Percentiles rank a stretch among this genome's conserved stretches.
Conservation (phyloP, 768 basidiomycete genomes). For the Tulasnella calospora region DNA sequence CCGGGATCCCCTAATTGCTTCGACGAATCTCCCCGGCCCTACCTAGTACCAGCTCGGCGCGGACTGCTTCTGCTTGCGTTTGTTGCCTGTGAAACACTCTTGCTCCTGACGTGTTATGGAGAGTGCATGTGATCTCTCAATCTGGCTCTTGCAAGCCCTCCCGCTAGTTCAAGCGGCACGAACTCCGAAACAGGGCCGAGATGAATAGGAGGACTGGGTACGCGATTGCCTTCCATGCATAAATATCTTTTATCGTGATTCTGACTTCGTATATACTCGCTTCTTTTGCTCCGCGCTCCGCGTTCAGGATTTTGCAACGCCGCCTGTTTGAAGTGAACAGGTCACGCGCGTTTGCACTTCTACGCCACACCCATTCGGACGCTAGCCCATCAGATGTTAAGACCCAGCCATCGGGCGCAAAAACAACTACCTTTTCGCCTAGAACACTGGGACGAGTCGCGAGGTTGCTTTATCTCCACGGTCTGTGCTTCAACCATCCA, state of each 20-base stretch:
- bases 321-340: background rate
- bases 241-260: too few relatives aligned
- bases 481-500: background rate
- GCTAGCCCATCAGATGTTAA: too few relatives aligned
- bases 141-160: background rate
- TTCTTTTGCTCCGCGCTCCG: too few relatives aligned
- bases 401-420: too few relatives aligned
- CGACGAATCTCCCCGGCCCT: too few relatives aligned
- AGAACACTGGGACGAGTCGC: background rate
- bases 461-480: background rate
- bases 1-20: background rate
- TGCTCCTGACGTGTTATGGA: background rate
- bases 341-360: too few relatives aligned
- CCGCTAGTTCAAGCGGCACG: background rate
- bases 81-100: background rate
- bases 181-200: background rate
- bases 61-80: background rate
- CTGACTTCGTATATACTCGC: too few relatives aligned
- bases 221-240: background rate
- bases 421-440: background rate
- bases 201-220: background rate
- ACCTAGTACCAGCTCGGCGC: background rate
- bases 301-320: background rate
- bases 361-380: too few relatives aligned
- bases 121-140: background rate